These are phyloP conservation scores for Staphylotrichum tortipilum DNA, from an alignment of 495 filamentous ascomycete species.

Conservation along the genomic window DNA sequence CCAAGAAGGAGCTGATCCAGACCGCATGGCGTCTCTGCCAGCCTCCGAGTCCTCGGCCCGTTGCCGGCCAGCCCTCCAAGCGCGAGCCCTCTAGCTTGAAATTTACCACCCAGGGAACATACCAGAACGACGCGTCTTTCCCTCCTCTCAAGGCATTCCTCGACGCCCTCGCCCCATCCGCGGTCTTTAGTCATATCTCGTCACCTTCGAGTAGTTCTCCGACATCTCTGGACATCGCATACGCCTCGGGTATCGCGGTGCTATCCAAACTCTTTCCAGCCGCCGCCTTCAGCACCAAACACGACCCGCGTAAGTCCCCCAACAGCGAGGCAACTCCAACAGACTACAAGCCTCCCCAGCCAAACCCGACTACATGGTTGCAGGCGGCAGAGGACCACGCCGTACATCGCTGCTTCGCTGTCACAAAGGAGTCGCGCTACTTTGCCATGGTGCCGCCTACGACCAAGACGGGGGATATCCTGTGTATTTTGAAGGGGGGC, in stretches of 20 bases:
- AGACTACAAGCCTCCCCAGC: not conserved
- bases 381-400: constrained; percentile 7
- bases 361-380: constrained; percentile 4
- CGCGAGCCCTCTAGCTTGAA: constrained; percentile 1
- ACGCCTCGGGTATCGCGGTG: constrained; percentile 2
- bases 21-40: constrained; percentile 6
- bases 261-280: constrained; percentile 3
- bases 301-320: constrained; percentile 3
- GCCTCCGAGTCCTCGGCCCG: not conserved
- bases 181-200: constrained; percentile 1
- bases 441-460: constrained; percentile 11
- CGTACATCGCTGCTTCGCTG: constrained; percentile 9
- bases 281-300: constrained; percentile 3
- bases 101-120: constrained; percentile 7
- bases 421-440: constrained; percentile 2
- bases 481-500: constrained; percentile 10
- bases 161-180: constrained; percentile 6
- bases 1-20: constrained; percentile 7
- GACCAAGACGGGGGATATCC: constrained; percentile 3
- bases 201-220: not conserved
- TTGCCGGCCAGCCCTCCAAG: not conserved
- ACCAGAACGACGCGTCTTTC: not conserved
- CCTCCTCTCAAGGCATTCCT: constrained; percentile 3
- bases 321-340: not conserved
- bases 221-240: not conserved